Evolutionary conservation across 192 early-diverging fungal genomes (phyloP).

Genomic region (Phlyctochytrium arcticum): DNA sequence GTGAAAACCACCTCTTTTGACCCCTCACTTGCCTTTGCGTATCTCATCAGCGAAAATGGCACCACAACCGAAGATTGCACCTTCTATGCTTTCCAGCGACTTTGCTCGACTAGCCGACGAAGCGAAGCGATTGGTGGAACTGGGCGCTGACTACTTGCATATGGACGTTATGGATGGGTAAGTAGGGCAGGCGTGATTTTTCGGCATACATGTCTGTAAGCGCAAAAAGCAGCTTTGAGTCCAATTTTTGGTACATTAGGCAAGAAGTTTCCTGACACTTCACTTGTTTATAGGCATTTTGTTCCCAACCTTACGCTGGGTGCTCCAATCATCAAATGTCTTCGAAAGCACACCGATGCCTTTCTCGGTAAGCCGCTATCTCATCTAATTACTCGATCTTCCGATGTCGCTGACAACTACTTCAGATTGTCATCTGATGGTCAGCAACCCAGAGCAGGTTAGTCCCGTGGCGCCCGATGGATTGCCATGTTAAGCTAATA

Average conservation of each 20-base stretch:
- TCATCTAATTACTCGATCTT: not conserved
- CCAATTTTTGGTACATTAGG: not conserved
- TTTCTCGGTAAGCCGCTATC: conserved; percentile 63
- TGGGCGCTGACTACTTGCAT: conserved; percentile 77
- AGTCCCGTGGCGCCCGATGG: conserved; percentile 20
- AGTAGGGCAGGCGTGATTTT: conserved; percentile 8
- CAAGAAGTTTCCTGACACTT: not conserved
- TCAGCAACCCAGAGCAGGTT: conserved; percentile 67
- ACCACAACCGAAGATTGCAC: conserved; percentile 67
- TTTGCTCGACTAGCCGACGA: conserved; percentile 82
- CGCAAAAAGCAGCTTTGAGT: not conserved
- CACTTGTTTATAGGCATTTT: conserved; percentile 72
- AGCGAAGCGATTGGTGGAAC: conserved; percentile 79
- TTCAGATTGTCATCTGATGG: conserved; percentile 76
- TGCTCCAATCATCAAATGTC: conserved; percentile 82
- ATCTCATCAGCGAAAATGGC: no score
- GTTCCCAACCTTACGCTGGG: conserved; percentile 96
- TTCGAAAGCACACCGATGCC: conserved; percentile 83
- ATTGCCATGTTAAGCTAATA: no score
- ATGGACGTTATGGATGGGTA: conserved; percentile 93
- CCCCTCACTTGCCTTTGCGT: no score
- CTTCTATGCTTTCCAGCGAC: conserved; percentile 88
- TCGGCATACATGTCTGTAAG: not conserved
- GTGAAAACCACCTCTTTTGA: no score
- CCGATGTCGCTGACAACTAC: not conserved